Evolutionary conservation across 73 alveolate genomes (phyloP).

Genomic region (Paraurostyla sp.): DNA sequence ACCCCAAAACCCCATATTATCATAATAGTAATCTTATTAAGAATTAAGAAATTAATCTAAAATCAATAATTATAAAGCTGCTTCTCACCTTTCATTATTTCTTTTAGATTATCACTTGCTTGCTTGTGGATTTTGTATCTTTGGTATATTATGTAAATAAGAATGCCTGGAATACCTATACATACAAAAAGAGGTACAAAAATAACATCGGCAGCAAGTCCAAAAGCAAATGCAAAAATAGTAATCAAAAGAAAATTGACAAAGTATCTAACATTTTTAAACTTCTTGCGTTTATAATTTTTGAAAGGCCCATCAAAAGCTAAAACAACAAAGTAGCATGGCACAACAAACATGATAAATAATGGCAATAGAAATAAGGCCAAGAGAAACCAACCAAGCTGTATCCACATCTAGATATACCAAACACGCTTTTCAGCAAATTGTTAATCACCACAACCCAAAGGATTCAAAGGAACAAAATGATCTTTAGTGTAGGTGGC

Average conservation of each 20-base stretch:
- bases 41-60: too few relatives aligned
- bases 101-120: constrained; percentile 11
- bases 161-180: constrained; percentile 1
- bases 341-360: constrained; percentile 34
- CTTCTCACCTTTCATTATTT: not conserved
- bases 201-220: constrained; percentile 19
- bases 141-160: not conserved
- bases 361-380: constrained; percentile 33
- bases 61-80: constrained; percentile 3
- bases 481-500: constrained; percentile 73
- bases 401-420: constrained; percentile 35
- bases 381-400: constrained; percentile 33
- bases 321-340: not conserved
- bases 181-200: not conserved
- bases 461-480: constrained; percentile 69
- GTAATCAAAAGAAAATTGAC: not conserved
- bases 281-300: not conserved
- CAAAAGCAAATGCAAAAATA: not conserved
- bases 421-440: constrained; percentile 14
- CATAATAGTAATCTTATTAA: too few relatives aligned
- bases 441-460: constrained; percentile 78
- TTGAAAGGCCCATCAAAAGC: constrained; percentile 1
- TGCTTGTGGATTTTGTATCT: constrained; percentile 20
- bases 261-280: not conserved
- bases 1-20: too few relatives aligned